phyloP scores from a whole-genome alignment of 805 yeast genomes.

The Candida gorgasii region DNA sequence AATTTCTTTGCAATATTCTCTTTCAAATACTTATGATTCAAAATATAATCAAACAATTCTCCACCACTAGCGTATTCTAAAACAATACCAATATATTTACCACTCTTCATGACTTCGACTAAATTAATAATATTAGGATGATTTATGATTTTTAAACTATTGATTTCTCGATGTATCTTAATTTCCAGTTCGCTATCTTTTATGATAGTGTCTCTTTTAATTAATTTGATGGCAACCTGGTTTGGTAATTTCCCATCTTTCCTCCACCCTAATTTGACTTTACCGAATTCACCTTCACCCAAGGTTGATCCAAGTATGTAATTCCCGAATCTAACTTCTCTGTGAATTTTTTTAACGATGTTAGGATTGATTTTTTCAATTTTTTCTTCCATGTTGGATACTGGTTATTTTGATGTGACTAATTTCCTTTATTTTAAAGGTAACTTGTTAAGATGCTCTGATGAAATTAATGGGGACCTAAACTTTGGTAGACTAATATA shows the following conservation, averaged over 20 bases:
- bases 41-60: slow-evolving; percentile 89
- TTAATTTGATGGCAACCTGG: slow-evolving; percentile 91
- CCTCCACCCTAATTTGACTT: slow-evolving; percentile 95
- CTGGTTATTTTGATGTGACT: background rate
- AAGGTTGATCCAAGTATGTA: slow-evolving; percentile 89
- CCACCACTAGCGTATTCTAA: slow-evolving; percentile 97
- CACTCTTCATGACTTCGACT: slow-evolving; percentile 91
- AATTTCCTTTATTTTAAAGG: too few species aligned
- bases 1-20: slow-evolving; percentile 83
- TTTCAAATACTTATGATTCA: slow-evolving; percentile 81
- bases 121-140: slow-evolving; percentile 93
- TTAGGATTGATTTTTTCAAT: slow-evolving; percentile 5
- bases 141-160: slow-evolving; percentile 77
- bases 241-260: slow-evolving; percentile 75
- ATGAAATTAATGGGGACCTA: too few species aligned
- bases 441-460: too few species aligned
- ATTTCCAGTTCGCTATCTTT: slow-evolving; percentile 83
- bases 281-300: slow-evolving; percentile 98
- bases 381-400: slow-evolving; percentile 2
- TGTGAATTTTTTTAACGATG: slow-evolving; percentile 15
- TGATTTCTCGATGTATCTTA: slow-evolving; percentile 90
- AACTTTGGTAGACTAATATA: background rate
- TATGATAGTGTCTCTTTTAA: slow-evolving; percentile 84
- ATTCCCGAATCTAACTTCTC: slow-evolving; percentile 84
- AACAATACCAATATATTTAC: slow-evolving; percentile 93